phyloP scores from a whole-genome alignment of 148 eudicot species.

The Beta vulgaris region DNA sequence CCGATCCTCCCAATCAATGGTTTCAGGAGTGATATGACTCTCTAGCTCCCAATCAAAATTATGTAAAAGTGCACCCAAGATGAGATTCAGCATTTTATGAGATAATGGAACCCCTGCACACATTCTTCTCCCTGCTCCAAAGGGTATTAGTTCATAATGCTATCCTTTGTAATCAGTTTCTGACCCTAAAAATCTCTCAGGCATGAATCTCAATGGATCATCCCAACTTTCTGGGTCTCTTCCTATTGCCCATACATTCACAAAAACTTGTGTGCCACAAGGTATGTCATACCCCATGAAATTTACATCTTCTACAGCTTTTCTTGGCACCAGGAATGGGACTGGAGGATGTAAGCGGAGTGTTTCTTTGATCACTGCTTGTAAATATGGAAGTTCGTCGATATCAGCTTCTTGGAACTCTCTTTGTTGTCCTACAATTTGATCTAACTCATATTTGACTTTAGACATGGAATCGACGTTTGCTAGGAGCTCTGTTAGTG shows the following conservation, averaged over 20 bases:
- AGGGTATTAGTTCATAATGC: constrained; percentile 22
- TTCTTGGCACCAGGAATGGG: constrained; percentile 27
- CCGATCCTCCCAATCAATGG: constrained; percentile 23
- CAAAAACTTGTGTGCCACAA: constrained; percentile 23
- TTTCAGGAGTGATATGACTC: constrained; percentile 6
- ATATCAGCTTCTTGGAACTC: constrained; percentile 16
- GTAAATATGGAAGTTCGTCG: constrained; percentile 6
- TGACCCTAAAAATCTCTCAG: constrained; percentile 23
- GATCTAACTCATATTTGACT: constrained; percentile 21
- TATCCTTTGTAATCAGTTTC: constrained; percentile 19
- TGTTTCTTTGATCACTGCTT: constrained; percentile 28
- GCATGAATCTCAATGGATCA: constrained; percentile 21
- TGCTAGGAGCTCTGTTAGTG: constrained; percentile 25
- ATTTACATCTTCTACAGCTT: constrained; percentile 18
- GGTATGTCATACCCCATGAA: constrained; percentile 22
- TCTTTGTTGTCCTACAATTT: constrained; percentile 15
- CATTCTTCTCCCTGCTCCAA: constrained; percentile 30
- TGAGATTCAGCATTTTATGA: constrained; percentile 26
- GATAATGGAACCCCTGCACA: constrained; percentile 25
- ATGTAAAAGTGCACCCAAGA: constrained; percentile 25
- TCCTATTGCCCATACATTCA: constrained; percentile 24
- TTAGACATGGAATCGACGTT: constrained; percentile 12
- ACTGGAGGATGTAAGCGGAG: constrained; percentile 25
- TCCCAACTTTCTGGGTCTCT: constrained; percentile 27
- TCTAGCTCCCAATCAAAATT: constrained; percentile 28